Evolutionary conservation across 2,329 filamentous ascomycete genomes (phyloP), one percentile per base, ranked within the genome.

Genomic region (Lecanosticta acicola): DNA sequence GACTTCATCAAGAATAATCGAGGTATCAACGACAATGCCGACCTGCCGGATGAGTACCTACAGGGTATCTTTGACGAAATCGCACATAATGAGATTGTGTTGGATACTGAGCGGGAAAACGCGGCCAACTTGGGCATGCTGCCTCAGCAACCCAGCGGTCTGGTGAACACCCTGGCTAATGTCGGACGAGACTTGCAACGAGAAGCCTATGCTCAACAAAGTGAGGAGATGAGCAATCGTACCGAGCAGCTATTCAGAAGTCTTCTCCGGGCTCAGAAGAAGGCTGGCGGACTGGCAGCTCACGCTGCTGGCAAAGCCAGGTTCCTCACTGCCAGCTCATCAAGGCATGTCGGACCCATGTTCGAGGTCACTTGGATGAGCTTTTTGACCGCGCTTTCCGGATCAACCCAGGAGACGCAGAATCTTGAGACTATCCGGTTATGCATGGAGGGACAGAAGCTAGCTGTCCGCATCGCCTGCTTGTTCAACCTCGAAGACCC

Each of bases 311-410:
- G 47, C 34, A 84, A 85, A 65, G 83, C 75, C 69, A 82, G 73
- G 46, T 98, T 93, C 67, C 94, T 98, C 44, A 86, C 88, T 1
- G 93, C 93, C 3, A 93, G 88, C 1, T 97, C 90, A 0, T 90
- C 88, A 65, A 91, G 88, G 59, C 93, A 98, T 65, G 86, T 96
- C 40, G 93, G 93, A 0, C 89, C 93, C 0, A 98, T 98, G 93
- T 97, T 98, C 62, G 90, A 95, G 59, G 89, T 95, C 18, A 94
- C 89, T 0, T 98, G 93, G 93, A 98, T 97, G 91, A 95, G 91
- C 8, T 94, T 96, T 67, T 85, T 98, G 61, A 97, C 91, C 3
- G 90, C 90, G 0, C 77, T 98, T 19, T 96, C 91, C 1, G 90
- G 87, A 41, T 87, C 94, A 57, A 90, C 93, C 65, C 93, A 97